A percentile compares a stretch with the other conserved stretches of the same genome.
phyloP scores from a whole-genome alignment of 164 flowering plant species.

The Amborella trichopoda region DNA sequence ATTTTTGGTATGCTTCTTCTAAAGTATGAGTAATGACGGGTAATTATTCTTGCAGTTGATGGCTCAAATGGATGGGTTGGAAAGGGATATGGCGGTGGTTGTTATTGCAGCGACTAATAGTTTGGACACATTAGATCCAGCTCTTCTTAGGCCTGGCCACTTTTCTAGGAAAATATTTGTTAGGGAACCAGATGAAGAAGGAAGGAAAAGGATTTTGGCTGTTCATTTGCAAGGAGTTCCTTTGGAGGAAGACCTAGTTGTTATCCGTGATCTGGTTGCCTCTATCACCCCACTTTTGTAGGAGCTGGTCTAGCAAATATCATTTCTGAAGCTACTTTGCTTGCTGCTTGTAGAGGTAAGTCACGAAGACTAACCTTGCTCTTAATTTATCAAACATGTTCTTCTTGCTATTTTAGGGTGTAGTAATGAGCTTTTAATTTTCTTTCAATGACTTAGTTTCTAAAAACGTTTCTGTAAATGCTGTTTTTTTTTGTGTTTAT shows the following conservation, averaged over 20 bases:
- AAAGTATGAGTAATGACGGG: neutral
- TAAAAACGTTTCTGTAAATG: neutral
- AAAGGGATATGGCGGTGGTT: conserved; percentile 67
- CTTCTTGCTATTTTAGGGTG: neutral
- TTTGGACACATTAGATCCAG: conserved; percentile 91
- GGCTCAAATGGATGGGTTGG: conserved; percentile 99
- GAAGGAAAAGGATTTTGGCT: conserved; percentile 75
- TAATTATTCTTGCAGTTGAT: conserved; percentile 46
- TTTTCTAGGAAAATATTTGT: conserved; percentile 92
- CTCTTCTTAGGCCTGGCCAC: conserved; percentile 94
- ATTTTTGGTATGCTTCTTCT: neutral
- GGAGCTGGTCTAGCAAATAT: conserved; percentile 99
- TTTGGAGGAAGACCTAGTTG: conserved; percentile 56
- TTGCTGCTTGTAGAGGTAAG: conserved; percentile 96
- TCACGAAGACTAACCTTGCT: neutral
- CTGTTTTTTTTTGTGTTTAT: neutral
- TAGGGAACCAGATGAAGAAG: conserved; percentile 89
- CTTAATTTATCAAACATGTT: neutral
- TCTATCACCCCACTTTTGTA: conserved; percentile 71
- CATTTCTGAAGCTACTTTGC: conserved; percentile 87
- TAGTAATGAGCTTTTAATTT: neutral
- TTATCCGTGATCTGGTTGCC: conserved; percentile 72
- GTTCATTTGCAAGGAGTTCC: conserved; percentile 88
- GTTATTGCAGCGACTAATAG: conserved; percentile 94
- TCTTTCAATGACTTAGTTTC: neutral